Evolutionary conservation across 768 basidiomycete species (phyloP).

Genomic region (Cystofilobasidium capitatum): DNA sequence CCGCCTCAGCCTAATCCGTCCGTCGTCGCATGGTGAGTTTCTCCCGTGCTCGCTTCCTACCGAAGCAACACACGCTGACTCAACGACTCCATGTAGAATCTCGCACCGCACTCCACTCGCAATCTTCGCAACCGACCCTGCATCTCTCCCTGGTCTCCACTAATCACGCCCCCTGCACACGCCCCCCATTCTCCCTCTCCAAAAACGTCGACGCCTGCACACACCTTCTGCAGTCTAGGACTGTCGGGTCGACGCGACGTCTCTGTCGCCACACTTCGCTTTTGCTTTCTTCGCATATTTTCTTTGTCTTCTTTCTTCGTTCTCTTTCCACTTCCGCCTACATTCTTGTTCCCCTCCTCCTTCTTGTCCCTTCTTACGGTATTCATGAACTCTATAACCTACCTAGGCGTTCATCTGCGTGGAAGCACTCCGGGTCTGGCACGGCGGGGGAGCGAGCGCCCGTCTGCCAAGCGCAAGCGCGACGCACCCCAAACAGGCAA

Average conservation of each 20-base stretch:
- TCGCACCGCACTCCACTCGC: not conserved
- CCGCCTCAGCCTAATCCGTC: not conserved
- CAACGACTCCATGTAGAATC: not conserved
- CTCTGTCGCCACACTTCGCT: too few species aligned
- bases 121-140: not conserved
- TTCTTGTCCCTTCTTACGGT: not conserved
- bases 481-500: too few species aligned
- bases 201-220: not conserved
- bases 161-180: not conserved
- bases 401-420: too few species aligned
- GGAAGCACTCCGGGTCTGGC: not conserved
- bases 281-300: not conserved
- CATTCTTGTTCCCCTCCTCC: not conserved
- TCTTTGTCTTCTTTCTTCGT: not conserved
- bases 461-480: too few species aligned
- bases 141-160: not conserved
- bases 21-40: not conserved
- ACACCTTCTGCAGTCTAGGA: not conserved
- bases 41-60: not conserved
- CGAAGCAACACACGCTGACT: not conserved
- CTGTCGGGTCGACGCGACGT: too few species aligned
- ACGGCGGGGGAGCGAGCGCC: too few species aligned
- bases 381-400: not conserved
- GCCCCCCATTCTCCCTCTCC: not conserved
- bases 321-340: not conserved